These are phyloP conservation scores for Trichoderma sp. DNA, from an alignment of 2,329 filamentous ascomycete genomes.

Conservation along the genomic window DNA sequence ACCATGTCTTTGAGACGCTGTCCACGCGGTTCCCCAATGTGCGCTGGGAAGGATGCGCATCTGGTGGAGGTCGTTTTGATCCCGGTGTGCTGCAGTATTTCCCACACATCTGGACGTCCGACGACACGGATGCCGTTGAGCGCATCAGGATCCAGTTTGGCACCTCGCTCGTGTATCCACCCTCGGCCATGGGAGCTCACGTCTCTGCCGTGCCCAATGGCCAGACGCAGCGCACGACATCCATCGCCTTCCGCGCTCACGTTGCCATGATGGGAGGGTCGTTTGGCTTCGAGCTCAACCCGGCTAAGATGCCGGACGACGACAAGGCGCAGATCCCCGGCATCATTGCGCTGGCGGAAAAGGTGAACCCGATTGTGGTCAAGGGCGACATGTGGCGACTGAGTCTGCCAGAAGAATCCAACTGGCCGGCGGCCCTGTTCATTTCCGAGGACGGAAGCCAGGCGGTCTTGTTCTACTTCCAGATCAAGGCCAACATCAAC, in stretches of 20 bases:
- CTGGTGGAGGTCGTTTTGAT: conserved; percentile 63
- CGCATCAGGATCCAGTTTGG: conserved; percentile 62
- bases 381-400: conserved; percentile 59
- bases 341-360: conserved; percentile 52
- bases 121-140: conserved; percentile 61
- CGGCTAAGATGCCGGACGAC: conserved; percentile 45
- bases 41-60: conserved; percentile 64
- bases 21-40: conserved; percentile 59
- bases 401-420: conserved; percentile 53
- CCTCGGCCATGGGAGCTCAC: conserved; percentile 64
- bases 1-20: conserved; percentile 58
- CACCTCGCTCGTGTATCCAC: conserved; percentile 60
- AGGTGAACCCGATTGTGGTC: conserved; percentile 58
- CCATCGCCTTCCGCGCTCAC: conserved; percentile 59
- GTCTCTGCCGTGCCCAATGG: conserved; percentile 59
- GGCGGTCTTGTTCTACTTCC: conserved; percentile 59
- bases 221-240: conserved; percentile 51
- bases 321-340: conserved; percentile 53
- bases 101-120: conserved; percentile 63
- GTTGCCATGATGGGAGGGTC: conserved; percentile 68
- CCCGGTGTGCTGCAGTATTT: conserved; percentile 62
- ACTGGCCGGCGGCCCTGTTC: conserved; percentile 61
- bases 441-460: conserved; percentile 48
- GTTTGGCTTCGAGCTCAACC: conserved; percentile 63
- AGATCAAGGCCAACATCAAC: conserved; percentile 51